Base-by-base conservation (phyloP, 805 yeast genomes). In the Pichia rugopelliculosa region DNA sequence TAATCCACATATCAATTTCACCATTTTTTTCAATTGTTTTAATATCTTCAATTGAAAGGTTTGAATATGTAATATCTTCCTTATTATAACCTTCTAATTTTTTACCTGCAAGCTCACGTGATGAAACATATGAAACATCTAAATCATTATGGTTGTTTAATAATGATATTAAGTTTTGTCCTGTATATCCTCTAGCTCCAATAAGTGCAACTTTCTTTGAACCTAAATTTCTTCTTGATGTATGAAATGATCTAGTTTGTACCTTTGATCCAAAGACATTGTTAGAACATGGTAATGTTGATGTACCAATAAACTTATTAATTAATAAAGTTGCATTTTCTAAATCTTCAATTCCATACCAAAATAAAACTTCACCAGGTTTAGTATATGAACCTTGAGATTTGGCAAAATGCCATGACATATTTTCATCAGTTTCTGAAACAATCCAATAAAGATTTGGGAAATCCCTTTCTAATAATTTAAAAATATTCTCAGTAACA, bases 141-240 rank as follows among this genome's bases (percentile, higher is more conserved):
- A 93, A 73, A 64, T 78, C 79, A 40, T 96, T 95, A 69, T 93
- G 99, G 43, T 75, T 70, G 67, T 93, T 87, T 54, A 93, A 85
- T 72, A 93, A 74, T 34, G 84, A 77, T 54, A 93, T 88, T 65
- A 93, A 76, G 59, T 91, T 91, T 70, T 87, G 96, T 33, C 99
- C 99, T 18, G 97, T 91, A 70, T 77, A 88, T 26, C 99, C 99
- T 70, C 99, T 84, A 38, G 99, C 99, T 57, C 99, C 99, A 62
- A 93, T 91, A 58, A 93, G 76, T 1, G 96, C 99, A 42, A 93
- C 89, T 56, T 79, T 80, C 33, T 52, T 53, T 9, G 42, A 33
- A 9, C 43, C 45, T 17, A 41, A 36, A 39, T 40, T 38, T 6
- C 24, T 42, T 42, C 51, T 40, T 4, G 59, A 59, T 22, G 63